phyloP scores from a whole-genome alignment of 495 filamentous ascomycete genomes.

The Talaromyces trachyspermus region DNA sequence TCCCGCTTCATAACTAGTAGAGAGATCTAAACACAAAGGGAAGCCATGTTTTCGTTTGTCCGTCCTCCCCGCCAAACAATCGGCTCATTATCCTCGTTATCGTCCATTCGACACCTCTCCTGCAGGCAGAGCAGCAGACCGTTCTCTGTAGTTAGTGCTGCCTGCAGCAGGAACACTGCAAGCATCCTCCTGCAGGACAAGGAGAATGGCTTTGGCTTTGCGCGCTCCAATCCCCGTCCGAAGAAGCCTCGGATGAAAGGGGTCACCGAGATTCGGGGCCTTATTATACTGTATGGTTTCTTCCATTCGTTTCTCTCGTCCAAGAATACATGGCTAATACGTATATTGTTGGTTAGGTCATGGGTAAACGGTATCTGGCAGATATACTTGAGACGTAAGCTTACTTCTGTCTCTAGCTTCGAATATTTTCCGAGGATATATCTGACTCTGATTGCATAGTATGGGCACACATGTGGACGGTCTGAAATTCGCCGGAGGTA shows the following conservation, averaged over 20 bases:
- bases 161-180: too few relatives aligned
- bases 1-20: too few relatives aligned
- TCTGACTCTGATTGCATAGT: conserved; percentile 12
- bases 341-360: conserved; percentile 21
- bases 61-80: too few relatives aligned
- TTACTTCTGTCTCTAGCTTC: neutral
- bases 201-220: conserved; percentile 45
- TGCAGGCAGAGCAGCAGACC: too few relatives aligned
- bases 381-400: conserved; percentile 46
- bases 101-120: too few relatives aligned
- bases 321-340: neutral
- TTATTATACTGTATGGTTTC: conserved; percentile 41
- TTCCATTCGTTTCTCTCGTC: neutral
- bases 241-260: conserved; percentile 42
- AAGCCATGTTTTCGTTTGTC: too few relatives aligned
- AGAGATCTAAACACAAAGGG: too few relatives aligned
- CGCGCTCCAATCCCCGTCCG: conserved; percentile 42
- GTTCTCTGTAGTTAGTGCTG: too few relatives aligned
- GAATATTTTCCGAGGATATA: neutral
- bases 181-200: conserved; percentile 43
- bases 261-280: conserved; percentile 50
- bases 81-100: too few relatives aligned
- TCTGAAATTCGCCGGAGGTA: conserved; percentile 51
- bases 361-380: conserved; percentile 45
- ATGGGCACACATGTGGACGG: conserved; percentile 51